A percentile compares a stretch with the other conserved stretches of the same genome.
Conservation (phyloP, 139 green algal genomes). For the Volvox africanus region DNA sequence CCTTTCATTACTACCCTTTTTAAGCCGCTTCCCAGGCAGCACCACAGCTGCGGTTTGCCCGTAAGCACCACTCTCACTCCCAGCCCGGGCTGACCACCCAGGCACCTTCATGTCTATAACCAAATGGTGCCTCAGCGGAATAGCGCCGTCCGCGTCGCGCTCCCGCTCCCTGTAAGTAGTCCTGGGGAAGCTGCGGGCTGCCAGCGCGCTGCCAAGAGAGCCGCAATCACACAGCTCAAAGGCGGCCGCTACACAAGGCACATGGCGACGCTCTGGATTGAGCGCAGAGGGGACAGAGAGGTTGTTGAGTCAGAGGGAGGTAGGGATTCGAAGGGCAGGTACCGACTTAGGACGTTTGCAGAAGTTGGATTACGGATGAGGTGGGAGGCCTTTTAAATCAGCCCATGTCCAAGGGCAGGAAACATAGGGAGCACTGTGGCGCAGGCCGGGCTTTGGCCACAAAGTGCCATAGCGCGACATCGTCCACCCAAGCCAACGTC, state of each 20-base stretch:
- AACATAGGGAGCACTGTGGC: no score
- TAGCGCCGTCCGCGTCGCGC: neutral
- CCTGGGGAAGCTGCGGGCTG: neutral
- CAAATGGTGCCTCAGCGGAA: neutral
- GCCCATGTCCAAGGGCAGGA: no score
- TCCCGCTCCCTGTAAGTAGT: neutral
- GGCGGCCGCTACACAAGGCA: constrained; percentile 1
- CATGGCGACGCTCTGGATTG: neutral
- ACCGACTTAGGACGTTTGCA: no score
- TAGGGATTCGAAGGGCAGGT: no score
- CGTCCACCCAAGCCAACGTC: no score
- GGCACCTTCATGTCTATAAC: constrained; percentile 21
- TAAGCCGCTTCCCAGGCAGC: no score
- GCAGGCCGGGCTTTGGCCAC: no score
- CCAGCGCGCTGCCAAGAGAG: neutral
- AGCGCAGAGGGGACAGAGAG: neutral
- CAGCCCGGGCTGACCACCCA: neutral
- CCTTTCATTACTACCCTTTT: no score
- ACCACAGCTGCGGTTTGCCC: no score
- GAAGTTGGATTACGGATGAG: no score
- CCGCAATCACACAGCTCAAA: constrained; percentile 28
- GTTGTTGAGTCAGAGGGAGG: neutral
- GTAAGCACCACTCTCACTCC: neutral
- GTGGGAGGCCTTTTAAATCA: no score
- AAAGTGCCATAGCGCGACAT: no score